Evolutionary conservation across 164 flowering plant genomes (phyloP), one percentile per base, ranked within the genome.

Genomic region (Magnolia kwangsiensis): DNA sequence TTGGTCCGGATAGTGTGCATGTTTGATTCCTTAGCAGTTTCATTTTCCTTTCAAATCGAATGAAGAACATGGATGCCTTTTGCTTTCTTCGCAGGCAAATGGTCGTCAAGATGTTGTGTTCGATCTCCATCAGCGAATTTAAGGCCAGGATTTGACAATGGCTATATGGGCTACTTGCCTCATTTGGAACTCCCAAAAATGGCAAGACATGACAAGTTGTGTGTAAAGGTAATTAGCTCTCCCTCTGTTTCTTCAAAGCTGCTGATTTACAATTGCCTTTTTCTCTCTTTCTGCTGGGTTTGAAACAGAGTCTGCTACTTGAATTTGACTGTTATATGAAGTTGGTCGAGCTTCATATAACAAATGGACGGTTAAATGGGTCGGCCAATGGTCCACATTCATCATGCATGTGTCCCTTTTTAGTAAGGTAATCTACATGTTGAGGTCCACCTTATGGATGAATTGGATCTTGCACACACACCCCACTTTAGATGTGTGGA

Each of bases 81-180:
- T 67, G 49, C 23, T 72, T 61, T 37, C 16, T 64, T 51, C 67
- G 67, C 75, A 85, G 86, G 80, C 72, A 72, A 74, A 76, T 51
- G 49, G 49, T 70, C 63, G 45, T 45, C 49, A 16, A 75, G 71
- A 50, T 50, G 58, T 51, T 74, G 51, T 37, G 65, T 50, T 76
- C 74, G 1, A 68, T 14, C 73, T 24, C 69, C 73, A 68, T 45
- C 45, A 66, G 55, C 77, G 4, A 76, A 13, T 50, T 27, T 49
- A 50, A 75, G 79, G 66, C 68, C 75, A 70, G 71, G 63, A 45
- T 72, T 51, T 21, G 31, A 16, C 50, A 63, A 64, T 24, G 72
- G 63, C 10, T 24, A 45, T 69, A 37, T 23, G 69, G 16, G 69
- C 69, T 74, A 64, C 64, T 66, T 75, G 5, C 19, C 77, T 69